A percentile compares a stretch with the other conserved stretches of the same genome.
phyloP scores from a whole-genome alignment of 2,329 filamentous ascomycete species.

The Microsporum ferrugineum region DNA sequence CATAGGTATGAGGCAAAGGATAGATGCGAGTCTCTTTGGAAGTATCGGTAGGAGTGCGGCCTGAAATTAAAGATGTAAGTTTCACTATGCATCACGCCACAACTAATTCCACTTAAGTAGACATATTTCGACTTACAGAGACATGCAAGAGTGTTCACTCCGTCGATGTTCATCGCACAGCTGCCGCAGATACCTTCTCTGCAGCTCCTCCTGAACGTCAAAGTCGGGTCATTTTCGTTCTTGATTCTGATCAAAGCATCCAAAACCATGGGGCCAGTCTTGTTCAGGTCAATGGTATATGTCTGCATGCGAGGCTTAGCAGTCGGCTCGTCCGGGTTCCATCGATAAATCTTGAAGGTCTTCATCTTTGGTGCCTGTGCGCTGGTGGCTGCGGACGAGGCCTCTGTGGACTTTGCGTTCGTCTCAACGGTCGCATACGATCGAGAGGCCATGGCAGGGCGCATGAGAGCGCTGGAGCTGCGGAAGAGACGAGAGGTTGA shows the following conservation, averaged over 20 bases:
- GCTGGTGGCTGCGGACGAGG: conserved; percentile 46
- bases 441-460: conserved; percentile 29
- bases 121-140: conserved; percentile 53
- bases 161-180: conserved; percentile 99
- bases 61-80: conserved; percentile 37
- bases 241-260: conserved; percentile 96
- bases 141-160: conserved; percentile 93
- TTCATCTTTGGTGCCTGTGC: conserved; percentile 61
- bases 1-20: conserved; percentile 94
- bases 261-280: conserved; percentile 97
- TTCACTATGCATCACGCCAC: neutral
- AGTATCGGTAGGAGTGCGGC: conserved; percentile 82
- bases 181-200: conserved; percentile 97
- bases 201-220: conserved; percentile 93
- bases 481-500: conserved; percentile 37
- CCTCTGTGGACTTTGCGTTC: conserved; percentile 20
- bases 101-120: neutral
- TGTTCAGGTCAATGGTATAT: conserved; percentile 92
- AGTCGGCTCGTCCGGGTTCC: conserved; percentile 86
- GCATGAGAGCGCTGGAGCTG: conserved; percentile 33
- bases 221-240: conserved; percentile 93
- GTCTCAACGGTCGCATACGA: conserved; percentile 38
- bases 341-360: conserved; percentile 97
- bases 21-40: conserved; percentile 83
- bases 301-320: conserved; percentile 93